Conservation (phyloP, 805 yeast species). For the Pichia paraexigua region DNA sequence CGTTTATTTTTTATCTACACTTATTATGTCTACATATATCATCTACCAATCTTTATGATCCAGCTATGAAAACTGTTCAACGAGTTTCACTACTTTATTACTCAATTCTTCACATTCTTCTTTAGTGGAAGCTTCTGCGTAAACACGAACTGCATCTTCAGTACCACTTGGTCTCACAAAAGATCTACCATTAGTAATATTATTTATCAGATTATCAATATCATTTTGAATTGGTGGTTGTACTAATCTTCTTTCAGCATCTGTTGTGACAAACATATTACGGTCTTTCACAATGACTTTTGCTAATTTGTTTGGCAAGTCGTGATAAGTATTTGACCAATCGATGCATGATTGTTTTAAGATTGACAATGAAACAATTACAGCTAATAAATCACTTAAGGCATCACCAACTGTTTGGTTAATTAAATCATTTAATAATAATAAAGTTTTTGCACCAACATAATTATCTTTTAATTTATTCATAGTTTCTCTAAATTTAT, state of each 20-base stretch:
- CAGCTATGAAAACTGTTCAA: conserved; percentile 3
- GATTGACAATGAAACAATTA: conserved; percentile 56
- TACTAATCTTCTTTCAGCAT: conserved; percentile 79
- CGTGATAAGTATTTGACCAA: conserved; percentile 75
- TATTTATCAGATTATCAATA: conserved; percentile 58
- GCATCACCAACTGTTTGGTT: conserved; percentile 99
- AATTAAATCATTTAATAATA: conserved; percentile 59
- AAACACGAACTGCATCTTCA: conserved; percentile 93
- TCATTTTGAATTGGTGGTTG: conserved; percentile 65
- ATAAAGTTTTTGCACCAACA: conserved; percentile 45
- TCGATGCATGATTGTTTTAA: conserved; percentile 38
- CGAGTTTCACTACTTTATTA: conserved; percentile 23
- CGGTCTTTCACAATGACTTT: conserved; percentile 84
- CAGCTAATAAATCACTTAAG: conserved; percentile 80
- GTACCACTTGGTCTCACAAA: conserved; percentile 98
- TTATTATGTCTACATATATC: background rate
- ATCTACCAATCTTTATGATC: too few species aligned
- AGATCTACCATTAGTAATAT: conserved; percentile 54
- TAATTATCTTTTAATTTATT: conserved; percentile 33
- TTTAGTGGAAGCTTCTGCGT: conserved; percentile 71
- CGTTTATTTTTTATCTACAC: background rate
- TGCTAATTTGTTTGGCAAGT: conserved; percentile 77
- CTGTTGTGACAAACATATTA: conserved; percentile 67
- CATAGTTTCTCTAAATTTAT: conserved; percentile 38
- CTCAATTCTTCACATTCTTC: conserved; percentile 42